These are phyloP conservation scores for Fusarium goolgardi DNA, from an alignment of 2,329 filamentous ascomycete genomes.

Conservation along the genomic window DNA sequence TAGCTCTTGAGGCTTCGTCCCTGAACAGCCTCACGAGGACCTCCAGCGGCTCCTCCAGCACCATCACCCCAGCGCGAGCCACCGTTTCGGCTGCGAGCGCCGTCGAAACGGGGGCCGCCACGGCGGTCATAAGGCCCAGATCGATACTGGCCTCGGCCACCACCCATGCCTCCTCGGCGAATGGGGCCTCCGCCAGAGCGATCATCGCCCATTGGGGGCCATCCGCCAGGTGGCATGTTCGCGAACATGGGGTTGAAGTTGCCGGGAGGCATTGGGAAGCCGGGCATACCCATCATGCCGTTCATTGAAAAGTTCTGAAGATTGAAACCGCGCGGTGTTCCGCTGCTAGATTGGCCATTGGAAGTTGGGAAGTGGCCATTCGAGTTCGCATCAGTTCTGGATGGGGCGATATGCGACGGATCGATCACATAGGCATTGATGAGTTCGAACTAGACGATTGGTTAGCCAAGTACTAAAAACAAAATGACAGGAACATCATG, in stretches of 20 bases:
- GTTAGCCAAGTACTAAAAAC: slow-evolving; percentile 16
- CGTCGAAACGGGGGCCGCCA: slow-evolving; percentile 66
- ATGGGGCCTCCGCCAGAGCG: slow-evolving; percentile 77
- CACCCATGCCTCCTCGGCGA: slow-evolving; percentile 71
- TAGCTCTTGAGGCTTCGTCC: slow-evolving; percentile 96
- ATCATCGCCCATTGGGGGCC: slow-evolving; percentile 64
- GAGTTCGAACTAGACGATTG: slow-evolving; percentile 74
- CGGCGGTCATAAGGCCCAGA: slow-evolving; percentile 81
- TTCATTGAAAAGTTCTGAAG: slow-evolving; percentile 76
- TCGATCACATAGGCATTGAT: slow-evolving; percentile 96
- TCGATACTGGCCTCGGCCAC: slow-evolving; percentile 67
- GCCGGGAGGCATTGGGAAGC: slow-evolving; percentile 64
- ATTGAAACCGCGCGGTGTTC: slow-evolving; percentile 93
- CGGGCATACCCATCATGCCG: slow-evolving; percentile 68
- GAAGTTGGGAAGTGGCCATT: slow-evolving; percentile 93
- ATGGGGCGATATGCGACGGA: slow-evolving; percentile 92
- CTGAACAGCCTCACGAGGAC: slow-evolving; percentile 90
- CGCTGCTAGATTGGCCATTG: slow-evolving; percentile 79
- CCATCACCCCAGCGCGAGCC: slow-evolving; percentile 77
- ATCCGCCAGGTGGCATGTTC: slow-evolving; percentile 60
- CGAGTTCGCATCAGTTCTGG: slow-evolving; percentile 91
- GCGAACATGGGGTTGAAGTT: slow-evolving; percentile 68
- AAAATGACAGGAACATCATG: slow-evolving; percentile 50
- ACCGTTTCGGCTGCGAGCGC: slow-evolving; percentile 60
- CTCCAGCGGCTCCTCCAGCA: slow-evolving; percentile 80